A percentile compares a stretch with the other conserved stretches of the same genome.
These are phyloP conservation scores for Sequoia sempervirens DNA, from an alignment of 75 land plant species.

Conservation along the genomic window DNA sequence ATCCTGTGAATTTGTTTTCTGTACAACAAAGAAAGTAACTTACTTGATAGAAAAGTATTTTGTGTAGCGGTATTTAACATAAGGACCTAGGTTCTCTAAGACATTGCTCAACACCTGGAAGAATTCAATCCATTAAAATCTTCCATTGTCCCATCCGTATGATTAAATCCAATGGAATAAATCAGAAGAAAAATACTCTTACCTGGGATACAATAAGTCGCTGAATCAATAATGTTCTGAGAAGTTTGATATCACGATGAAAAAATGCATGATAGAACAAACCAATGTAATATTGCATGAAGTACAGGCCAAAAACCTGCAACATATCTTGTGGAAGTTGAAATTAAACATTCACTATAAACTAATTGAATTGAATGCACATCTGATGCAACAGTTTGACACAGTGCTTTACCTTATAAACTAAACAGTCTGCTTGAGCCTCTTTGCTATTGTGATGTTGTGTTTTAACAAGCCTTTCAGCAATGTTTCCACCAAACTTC, in stretches of 20 bases:
- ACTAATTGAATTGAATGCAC: not conserved
- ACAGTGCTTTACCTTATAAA: slow-evolving; percentile 69
- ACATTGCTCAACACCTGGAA: slow-evolving; percentile 76
- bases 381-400: not conserved
- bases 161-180: not conserved
- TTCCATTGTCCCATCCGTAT: not conserved
- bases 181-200: not conserved
- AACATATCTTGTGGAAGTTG: slow-evolving; percentile 10
- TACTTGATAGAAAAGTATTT: slow-evolving; percentile 72
- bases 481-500: slow-evolving; percentile 61
- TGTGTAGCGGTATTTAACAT: slow-evolving; percentile 59
- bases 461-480: slow-evolving; percentile 72
- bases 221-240: slow-evolving; percentile 74
- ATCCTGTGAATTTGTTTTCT: not conserved
- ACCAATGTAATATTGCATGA: slow-evolving; percentile 93
- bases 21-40: slow-evolving; percentile 17
- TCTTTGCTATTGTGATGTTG: slow-evolving; percentile 55
- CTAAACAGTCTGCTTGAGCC: slow-evolving; percentile 70
- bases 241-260: slow-evolving; percentile 59
- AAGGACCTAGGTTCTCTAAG: slow-evolving; percentile 78
- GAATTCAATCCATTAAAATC: not conserved
- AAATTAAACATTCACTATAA: not conserved
- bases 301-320: slow-evolving; percentile 94
- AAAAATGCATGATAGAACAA: slow-evolving; percentile 80
- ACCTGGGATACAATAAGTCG: slow-evolving; percentile 86